Evolutionary conservation across 202 grass and related monocot species (phyloP).

Genomic region (Carex arenaria): DNA sequence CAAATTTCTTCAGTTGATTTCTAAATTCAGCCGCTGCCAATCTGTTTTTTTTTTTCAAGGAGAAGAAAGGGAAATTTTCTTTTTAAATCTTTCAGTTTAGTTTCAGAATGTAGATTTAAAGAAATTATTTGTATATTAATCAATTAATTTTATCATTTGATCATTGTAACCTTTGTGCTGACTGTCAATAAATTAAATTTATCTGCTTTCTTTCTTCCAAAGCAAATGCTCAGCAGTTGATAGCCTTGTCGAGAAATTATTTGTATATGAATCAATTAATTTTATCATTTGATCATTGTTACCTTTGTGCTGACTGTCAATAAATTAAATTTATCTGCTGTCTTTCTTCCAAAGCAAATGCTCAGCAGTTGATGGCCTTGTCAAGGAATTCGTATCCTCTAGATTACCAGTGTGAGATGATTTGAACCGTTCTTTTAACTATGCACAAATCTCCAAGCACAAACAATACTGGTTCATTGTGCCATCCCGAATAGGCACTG

Average conservation of each 20-base stretch:
- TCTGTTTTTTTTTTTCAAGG: background rate
- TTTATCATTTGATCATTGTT: background rate
- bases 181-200: background rate
- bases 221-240: background rate
- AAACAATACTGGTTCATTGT: too few relatives aligned
- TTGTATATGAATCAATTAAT: background rate
- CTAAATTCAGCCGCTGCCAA: background rate
- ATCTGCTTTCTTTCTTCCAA: background rate
- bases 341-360: background rate
- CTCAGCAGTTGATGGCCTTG: background rate
- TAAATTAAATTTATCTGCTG: background rate
- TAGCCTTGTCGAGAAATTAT: background rate
- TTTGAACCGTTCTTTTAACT: too few relatives aligned
- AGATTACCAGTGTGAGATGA: too few relatives aligned
- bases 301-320: background rate
- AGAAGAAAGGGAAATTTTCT: background rate
- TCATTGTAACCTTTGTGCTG: background rate
- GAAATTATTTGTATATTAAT: background rate
- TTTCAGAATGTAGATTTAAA: background rate
- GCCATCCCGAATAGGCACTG: too few relatives aligned
- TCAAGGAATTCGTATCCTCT: too few relatives aligned
- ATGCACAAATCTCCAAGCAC: too few relatives aligned
- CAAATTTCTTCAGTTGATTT: background rate
- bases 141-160: background rate
- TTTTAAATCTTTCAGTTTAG: background rate